Base-by-base conservation (phyloP, 306 rosid species). In the Betula pendula region DNA sequence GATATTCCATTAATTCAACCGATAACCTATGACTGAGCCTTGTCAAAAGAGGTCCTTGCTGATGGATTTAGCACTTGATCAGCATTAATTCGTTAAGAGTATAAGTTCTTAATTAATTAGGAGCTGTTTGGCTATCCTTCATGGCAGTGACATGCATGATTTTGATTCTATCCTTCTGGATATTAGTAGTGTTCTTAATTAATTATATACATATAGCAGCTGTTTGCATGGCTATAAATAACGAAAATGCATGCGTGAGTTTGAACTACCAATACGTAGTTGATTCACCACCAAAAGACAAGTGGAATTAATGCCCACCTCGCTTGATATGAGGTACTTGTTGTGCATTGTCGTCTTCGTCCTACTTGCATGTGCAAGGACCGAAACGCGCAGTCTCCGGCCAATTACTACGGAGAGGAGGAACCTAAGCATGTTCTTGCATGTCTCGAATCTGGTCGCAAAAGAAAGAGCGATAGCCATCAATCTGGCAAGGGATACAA, bases 341-440 rank as follows among this genome's bases (percentile, higher is more conserved):
- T 24, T 51, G 24, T 75, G 52, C 74, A 24, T 73, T 86, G 60
- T 80, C 15, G 60, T 80, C 15, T 12, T 73, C 25, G 13, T 84
- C 11, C 68, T 87, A 77, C 17, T 81, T 50, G 40, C 81, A n/a
- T 63, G 83, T 75, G 73, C 68, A 19, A 77, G 81, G 25, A 40
- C 71, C 8, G 88, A 84, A 77, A 5, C 85, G 47, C 80, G 95
- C 17, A 75, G 77, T 51, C 44, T 81, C 65, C 79, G 53, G 29
- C 89, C 85, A 58, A 65, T 72, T 70, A 14, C 75, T 70, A 14
- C 53, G 15, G 80, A 80, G 31, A 81, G n/a, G 63, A 65, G 81
- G 45, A 55, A 68, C 13, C 47, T 24, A 35, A 49, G 72, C 56
- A 59, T 19, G 60, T 35, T 70, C 43, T 22, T 68, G 0, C 22